These are phyloP conservation scores for Linderniella brevidens DNA, from an alignment of 257 asterid species.

Conservation along the genomic window DNA sequence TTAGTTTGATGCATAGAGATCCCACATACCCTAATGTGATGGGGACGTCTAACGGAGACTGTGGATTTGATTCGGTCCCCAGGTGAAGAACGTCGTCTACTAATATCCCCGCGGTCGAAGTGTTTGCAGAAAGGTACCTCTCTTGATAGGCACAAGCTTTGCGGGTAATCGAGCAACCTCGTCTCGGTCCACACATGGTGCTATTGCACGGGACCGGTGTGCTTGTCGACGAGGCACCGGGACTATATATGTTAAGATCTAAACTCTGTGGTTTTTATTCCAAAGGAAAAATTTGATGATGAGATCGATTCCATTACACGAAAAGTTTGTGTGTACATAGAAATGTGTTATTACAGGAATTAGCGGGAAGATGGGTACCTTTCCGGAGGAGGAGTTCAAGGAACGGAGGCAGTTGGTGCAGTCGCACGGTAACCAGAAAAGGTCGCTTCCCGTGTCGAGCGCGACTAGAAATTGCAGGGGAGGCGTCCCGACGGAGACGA, in stretches of 20 bases:
- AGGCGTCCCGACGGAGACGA: conserved; percentile 75
- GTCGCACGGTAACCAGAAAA: conserved; percentile 91
- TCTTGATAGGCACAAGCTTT: conserved; percentile 78
- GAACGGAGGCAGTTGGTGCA: conserved; percentile 43
- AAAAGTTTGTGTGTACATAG: too few species aligned
- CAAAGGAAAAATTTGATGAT: not conserved
- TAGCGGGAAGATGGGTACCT: too few species aligned
- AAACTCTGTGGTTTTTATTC: conserved; percentile 29
- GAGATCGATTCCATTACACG: too few species aligned
- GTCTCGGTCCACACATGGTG: conserved; percentile 37
- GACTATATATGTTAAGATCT: conserved; percentile 64
- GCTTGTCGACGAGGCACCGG: conserved; percentile 48
- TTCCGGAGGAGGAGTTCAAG: conserved; percentile 30
- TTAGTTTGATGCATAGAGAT: conserved; percentile 1
- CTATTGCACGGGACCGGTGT: conserved; percentile 57
- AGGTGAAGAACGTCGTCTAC: conserved; percentile 74
- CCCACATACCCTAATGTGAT: conserved; percentile 69
- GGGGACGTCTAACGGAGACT: conserved; percentile 34
- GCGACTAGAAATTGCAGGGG: conserved; percentile 50
- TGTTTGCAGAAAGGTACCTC: conserved; percentile 60
- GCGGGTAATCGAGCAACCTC: conserved; percentile 30
- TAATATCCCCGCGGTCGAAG: conserved; percentile 71
- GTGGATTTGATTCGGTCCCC: conserved; percentile 32
- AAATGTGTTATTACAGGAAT: too few species aligned
- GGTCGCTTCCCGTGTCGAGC: conserved; percentile 91